Conservation (phyloP, 1,284 basidiomycete species). For the Cryptococcus wingfieldii region DNA sequence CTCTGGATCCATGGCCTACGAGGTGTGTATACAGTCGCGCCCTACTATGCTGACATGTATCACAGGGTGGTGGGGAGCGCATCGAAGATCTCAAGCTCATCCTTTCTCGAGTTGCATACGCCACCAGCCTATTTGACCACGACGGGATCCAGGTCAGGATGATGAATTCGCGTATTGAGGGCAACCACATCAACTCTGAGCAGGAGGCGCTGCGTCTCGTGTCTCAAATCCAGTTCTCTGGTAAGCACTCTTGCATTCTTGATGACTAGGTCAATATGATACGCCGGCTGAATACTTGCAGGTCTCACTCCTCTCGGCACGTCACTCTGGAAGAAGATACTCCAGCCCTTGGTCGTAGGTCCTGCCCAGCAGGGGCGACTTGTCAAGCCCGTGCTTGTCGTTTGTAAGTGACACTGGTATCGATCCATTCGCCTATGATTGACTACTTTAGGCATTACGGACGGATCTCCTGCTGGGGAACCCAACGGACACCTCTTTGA, state of each 20-base stretch:
- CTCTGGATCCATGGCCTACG: slow-evolving; percentile 49
- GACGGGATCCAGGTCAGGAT: slow-evolving; percentile 52
- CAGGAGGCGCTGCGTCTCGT: slow-evolving; percentile 46
- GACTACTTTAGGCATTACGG: slow-evolving; percentile 37
- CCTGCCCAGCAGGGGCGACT: slow-evolving; percentile 46
- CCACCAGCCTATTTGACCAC: slow-evolving; percentile 49
- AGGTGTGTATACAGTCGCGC: slow-evolving; percentile 14
- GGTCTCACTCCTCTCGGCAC: slow-evolving; percentile 50
- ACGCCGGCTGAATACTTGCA: neutral
- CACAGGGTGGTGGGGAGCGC: slow-evolving; percentile 23
- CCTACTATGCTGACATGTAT: neutral
- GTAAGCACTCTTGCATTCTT: slow-evolving; percentile 16
- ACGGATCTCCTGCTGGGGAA: slow-evolving; percentile 50
- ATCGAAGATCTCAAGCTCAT: slow-evolving; percentile 38
- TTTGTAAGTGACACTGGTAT: slow-evolving; percentile 12
- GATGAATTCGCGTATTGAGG: slow-evolving; percentile 50
- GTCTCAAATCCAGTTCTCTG: slow-evolving; percentile 49
- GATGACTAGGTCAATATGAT: neutral
- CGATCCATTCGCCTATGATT: neutral
- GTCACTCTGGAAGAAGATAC: slow-evolving; percentile 48
- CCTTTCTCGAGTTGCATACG: slow-evolving; percentile 46
- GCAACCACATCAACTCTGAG: slow-evolving; percentile 50
- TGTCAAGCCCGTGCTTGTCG: slow-evolving; percentile 51
- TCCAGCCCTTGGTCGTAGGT: slow-evolving; percentile 49
- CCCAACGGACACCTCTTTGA: slow-evolving; percentile 42